phyloP scores from a whole-genome alignment of 1,139 yeast species.

The Yamadazyma trypodendri region DNA sequence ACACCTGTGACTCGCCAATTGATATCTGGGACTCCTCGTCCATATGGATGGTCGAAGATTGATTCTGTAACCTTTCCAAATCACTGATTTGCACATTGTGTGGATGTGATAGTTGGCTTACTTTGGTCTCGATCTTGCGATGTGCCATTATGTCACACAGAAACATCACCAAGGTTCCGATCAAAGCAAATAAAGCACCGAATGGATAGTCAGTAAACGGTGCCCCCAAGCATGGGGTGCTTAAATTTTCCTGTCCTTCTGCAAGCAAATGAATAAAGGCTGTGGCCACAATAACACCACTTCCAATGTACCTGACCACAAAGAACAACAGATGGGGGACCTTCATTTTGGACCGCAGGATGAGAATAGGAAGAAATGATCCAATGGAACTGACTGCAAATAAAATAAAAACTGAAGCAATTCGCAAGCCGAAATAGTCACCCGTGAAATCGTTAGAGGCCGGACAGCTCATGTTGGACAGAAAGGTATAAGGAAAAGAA shows the following conservation, averaged over 20 bases:
- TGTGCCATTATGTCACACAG: slow-evolving; percentile 29
- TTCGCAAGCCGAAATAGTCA: slow-evolving; percentile 24
- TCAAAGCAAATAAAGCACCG: slow-evolving; percentile 33
- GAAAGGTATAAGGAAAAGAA: too few relatives aligned
- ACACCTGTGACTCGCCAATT: too few relatives aligned
- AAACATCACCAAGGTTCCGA: slow-evolving; percentile 33
- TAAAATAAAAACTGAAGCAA: slow-evolving; percentile 31
- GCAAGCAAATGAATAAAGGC: slow-evolving; percentile 36
- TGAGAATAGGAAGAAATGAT: slow-evolving; percentile 31
- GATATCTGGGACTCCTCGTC: neutral
- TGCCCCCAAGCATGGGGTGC: slow-evolving; percentile 30
- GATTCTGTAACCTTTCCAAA: neutral
- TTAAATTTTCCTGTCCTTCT: slow-evolving; percentile 24
- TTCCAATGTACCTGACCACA: slow-evolving; percentile 28
- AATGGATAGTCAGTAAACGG: slow-evolving; percentile 31
- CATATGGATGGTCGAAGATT: neutral
- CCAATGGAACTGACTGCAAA: slow-evolving; percentile 32
- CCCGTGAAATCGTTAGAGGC: slow-evolving; percentile 22
- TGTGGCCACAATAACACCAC: slow-evolving; percentile 37
- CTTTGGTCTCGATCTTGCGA: slow-evolving; percentile 17
- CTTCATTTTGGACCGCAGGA: slow-evolving; percentile 18
- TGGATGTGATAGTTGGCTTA: slow-evolving; percentile 4
- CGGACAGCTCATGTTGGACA: slow-evolving; percentile 9
- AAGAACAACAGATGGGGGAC: slow-evolving; percentile 30
- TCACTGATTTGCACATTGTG: slow-evolving; percentile 1